Evolutionary conservation across 179 eudicot genomes (phyloP).

Genomic region (Heliamphora ciliata): DNA sequence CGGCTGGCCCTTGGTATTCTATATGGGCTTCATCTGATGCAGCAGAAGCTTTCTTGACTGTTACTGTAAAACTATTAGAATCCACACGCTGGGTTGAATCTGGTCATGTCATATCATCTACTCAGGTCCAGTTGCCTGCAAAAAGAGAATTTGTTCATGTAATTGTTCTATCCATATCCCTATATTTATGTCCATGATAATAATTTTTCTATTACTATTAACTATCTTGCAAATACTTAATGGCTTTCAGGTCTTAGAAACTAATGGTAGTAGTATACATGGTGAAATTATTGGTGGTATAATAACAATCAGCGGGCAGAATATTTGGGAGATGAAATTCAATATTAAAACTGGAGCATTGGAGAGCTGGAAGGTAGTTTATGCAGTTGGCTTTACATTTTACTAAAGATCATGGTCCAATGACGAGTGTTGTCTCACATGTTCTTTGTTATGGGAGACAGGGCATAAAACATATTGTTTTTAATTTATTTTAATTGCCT

Average conservation of each 20-base stretch:
- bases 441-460: not conserved
- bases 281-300: conserved; percentile 45
- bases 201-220: not conserved
- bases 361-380: conserved; percentile 80
- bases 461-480: not conserved
- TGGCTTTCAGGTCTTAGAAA: conserved; percentile 42
- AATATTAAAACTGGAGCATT: conserved; percentile 55
- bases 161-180: conserved; percentile 19
- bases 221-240: conserved; percentile 11
- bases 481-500: conserved; percentile 8
- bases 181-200: not conserved
- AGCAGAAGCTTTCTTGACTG: conserved; percentile 62
- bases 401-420: too few species aligned
- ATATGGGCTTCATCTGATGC: conserved; percentile 50
- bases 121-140: conserved; percentile 66
- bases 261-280: conserved; percentile 27
- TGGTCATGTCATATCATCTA: conserved; percentile 70
- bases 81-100: conserved; percentile 75
- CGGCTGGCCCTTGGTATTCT: conserved; percentile 67
- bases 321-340: conserved; percentile 51
- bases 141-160: conserved; percentile 45
- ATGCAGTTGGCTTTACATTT: conserved; percentile 17
- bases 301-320: conserved; percentile 38
- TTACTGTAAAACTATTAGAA: conserved; percentile 47
- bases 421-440: not conserved